phyloP scores from a whole-genome alignment of 225 moss, liverwort and hornwort genomes.

The Sphagnum contortum region DNA sequence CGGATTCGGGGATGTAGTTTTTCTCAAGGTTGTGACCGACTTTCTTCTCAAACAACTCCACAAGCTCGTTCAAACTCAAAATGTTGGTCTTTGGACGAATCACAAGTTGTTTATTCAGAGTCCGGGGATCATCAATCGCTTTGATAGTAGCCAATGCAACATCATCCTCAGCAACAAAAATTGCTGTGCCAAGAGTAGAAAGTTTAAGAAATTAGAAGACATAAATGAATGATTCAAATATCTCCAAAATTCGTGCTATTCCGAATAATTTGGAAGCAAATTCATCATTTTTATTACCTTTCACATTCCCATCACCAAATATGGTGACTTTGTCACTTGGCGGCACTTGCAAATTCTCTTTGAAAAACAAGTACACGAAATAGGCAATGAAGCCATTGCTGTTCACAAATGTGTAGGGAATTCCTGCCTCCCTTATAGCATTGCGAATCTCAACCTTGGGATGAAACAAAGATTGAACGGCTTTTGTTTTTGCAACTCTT shows the following conservation, averaged over 20 bases:
- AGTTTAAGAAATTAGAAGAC: no score
- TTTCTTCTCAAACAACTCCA: conserved; percentile 40
- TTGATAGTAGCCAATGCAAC: conserved; percentile 26
- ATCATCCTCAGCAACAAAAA: conserved; percentile 21
- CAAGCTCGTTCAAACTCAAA: conserved; percentile 17
- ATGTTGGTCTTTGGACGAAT: conserved; percentile 21
- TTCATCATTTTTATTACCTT: conserved; percentile 4
- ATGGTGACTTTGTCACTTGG: conserved; percentile 30
- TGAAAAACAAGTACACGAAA: conserved; percentile 9
- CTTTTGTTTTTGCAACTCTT: conserved; percentile 3
- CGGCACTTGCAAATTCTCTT: conserved; percentile 5
- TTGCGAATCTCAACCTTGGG: conserved; percentile 14
- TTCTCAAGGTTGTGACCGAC: conserved; percentile 32
- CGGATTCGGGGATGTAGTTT: conserved; percentile 11
- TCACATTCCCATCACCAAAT: conserved; percentile 23
- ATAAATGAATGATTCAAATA: no score
- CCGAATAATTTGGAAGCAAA: no score
- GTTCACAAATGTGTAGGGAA: conserved; percentile 28
- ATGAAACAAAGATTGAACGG: background rate
- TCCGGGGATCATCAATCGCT: conserved; percentile 28
- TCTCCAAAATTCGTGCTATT: no score
- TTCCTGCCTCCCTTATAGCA: conserved; percentile 22
- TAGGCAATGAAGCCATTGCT: conserved; percentile 12
- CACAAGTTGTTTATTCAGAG: conserved; percentile 28
- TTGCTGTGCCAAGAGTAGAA: conserved; percentile 5